Evolutionary conservation across 2,329 filamentous ascomycete genomes (phyloP).

Genomic region (Fusarium xylarioides): DNA sequence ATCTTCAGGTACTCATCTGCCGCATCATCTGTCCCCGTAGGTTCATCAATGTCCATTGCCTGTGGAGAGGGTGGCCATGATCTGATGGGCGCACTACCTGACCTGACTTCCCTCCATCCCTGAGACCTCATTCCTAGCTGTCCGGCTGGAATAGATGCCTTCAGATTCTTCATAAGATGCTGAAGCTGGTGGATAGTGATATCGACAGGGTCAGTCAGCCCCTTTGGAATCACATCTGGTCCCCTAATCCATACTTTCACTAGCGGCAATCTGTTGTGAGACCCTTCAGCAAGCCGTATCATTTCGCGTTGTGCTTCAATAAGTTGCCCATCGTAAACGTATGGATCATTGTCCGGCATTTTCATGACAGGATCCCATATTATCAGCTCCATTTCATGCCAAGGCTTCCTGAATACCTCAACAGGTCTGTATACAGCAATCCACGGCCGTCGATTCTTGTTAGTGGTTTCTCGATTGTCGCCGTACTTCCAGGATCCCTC

Average conservation of each 20-base stretch:
- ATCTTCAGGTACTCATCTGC: slow-evolving; percentile 43
- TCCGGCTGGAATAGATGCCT: slow-evolving; percentile 49
- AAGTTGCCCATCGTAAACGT: slow-evolving; percentile 49
- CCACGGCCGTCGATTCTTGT: slow-evolving; percentile 58
- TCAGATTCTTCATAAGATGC: slow-evolving; percentile 46
- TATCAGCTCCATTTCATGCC: slow-evolving; percentile 56
- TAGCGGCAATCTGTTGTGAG: slow-evolving; percentile 45
- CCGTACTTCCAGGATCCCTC: slow-evolving; percentile 49
- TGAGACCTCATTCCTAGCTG: slow-evolving; percentile 39
- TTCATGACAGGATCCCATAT: slow-evolving; percentile 60
- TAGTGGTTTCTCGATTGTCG: slow-evolving; percentile 20
- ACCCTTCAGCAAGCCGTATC: slow-evolving; percentile 49
- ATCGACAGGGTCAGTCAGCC: slow-evolving; percentile 51
- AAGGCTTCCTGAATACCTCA: slow-evolving; percentile 48
- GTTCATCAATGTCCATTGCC: slow-evolving; percentile 32
- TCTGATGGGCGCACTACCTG: neutral
- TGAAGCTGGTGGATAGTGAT: slow-evolving; percentile 52
- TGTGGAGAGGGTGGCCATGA: slow-evolving; percentile 7
- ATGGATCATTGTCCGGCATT: slow-evolving; percentile 31
- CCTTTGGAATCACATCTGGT: slow-evolving; percentile 35
- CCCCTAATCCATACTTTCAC: slow-evolving; percentile 58
- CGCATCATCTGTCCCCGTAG: neutral
- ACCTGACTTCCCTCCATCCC: slow-evolving; percentile 52
- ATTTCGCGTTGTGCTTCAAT: slow-evolving; percentile 57
- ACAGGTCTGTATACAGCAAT: slow-evolving; percentile 58